Evolutionary conservation across 805 yeast genomes (phyloP).

Genomic region (Starmerella kuoi): DNA sequence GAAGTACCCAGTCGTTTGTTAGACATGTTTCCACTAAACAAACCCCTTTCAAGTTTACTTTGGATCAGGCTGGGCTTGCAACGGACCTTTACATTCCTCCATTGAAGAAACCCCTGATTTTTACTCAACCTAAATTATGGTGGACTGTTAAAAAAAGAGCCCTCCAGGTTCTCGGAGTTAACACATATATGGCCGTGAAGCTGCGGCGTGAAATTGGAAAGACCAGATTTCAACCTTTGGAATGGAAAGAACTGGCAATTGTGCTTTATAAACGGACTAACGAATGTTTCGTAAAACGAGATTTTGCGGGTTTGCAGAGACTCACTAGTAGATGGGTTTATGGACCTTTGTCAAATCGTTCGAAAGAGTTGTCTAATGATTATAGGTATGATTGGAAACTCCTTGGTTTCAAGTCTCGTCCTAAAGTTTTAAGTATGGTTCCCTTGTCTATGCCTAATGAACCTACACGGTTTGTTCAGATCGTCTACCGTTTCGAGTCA

Average conservation of each 20-base stretch:
- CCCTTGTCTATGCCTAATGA: slow-evolving; percentile 49
- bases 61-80: slow-evolving; percentile 25
- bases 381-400: slow-evolving; percentile 65
- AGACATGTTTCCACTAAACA: slow-evolving; percentile 8
- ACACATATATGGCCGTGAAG: slow-evolving; percentile 24
- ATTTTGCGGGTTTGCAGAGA: slow-evolving; percentile 37
- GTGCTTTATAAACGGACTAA: slow-evolving; percentile 67
- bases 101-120: slow-evolving; percentile 24
- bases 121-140: slow-evolving; percentile 20
- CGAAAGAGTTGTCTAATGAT: slow-evolving; percentile 43
- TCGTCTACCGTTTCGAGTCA: slow-evolving; percentile 52
- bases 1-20: too few relatives aligned
- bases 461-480: slow-evolving; percentile 45
- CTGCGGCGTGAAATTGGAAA: slow-evolving; percentile 23
- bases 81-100: slow-evolving; percentile 31
- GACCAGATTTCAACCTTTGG: slow-evolving; percentile 33
- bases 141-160: slow-evolving; percentile 23
- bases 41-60: slow-evolving; percentile 19
- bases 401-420: slow-evolving; percentile 53
- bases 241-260: slow-evolving; percentile 80
- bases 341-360: slow-evolving; percentile 43
- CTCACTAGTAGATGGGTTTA: slow-evolving; percentile 51
- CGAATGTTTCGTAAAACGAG: slow-evolving; percentile 57
- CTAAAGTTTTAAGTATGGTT: slow-evolving; percentile 60
- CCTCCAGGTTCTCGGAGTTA: slow-evolving; percentile 22